Percentiles rank a stretch among this genome's conserved stretches.
phyloP scores from a whole-genome alignment of 148 eudicot genomes.

The Chenopodium berlandieri region DNA sequence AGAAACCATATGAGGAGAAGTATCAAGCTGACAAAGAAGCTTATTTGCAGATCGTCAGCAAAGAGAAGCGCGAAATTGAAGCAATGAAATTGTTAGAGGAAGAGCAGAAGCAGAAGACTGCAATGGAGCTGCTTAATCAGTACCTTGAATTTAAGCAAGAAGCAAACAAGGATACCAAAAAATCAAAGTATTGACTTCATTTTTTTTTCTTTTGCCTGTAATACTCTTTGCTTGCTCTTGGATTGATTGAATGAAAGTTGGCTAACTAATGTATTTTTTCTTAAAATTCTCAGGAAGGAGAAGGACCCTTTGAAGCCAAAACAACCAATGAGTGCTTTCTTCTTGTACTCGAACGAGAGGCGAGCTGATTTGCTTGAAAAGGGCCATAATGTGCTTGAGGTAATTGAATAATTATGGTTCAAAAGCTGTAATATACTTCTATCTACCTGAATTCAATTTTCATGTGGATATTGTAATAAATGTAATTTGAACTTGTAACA shows the following conservation, averaged over 20 bases:
- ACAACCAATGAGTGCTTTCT: slow-evolving; percentile 82
- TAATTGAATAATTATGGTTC: slow-evolving; percentile 13
- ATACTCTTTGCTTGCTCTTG: not conserved
- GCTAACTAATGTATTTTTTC: not conserved
- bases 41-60: slow-evolving; percentile 68
- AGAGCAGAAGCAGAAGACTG: slow-evolving; percentile 81
- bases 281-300: slow-evolving; percentile 49
- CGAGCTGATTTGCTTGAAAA: slow-evolving; percentile 56
- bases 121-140: slow-evolving; percentile 91
- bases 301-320: slow-evolving; percentile 90
- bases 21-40: slow-evolving; percentile 81
- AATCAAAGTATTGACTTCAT: slow-evolving; percentile 48
- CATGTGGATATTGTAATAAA: not conserved
- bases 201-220: not conserved
- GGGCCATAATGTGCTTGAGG: slow-evolving; percentile 71
- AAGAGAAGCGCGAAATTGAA: slow-evolving; percentile 83
- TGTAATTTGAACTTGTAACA: not conserved
- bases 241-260: not conserved
- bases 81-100: slow-evolving; percentile 88
- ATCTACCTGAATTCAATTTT: no score
- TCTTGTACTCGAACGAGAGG: slow-evolving; percentile 62
- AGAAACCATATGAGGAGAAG: slow-evolving; percentile 85
- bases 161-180: slow-evolving; percentile 64
- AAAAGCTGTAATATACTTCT: no score
- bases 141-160: slow-evolving; percentile 78